These are phyloP conservation scores for Trichosphaerium sp. DNA, from an alignment of 78 protist genomes.

Conservation along the genomic window DNA sequence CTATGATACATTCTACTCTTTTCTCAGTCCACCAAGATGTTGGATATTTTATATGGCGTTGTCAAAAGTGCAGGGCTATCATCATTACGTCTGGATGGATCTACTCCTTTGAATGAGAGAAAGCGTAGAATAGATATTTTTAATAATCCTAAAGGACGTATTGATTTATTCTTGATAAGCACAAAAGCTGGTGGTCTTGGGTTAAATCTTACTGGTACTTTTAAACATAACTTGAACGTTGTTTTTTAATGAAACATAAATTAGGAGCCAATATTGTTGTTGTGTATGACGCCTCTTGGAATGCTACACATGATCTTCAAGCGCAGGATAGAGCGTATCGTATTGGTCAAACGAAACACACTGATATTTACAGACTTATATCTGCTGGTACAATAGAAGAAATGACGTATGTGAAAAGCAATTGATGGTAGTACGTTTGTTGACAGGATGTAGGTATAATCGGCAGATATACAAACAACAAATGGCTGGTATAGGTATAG, in stretches of 20 bases:
- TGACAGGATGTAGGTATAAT: too few species aligned
- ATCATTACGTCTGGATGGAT: not conserved
- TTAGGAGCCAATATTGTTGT: too few species aligned
- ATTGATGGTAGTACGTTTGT: too few species aligned
- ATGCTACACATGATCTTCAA: conserved; percentile 5
- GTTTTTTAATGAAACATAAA: conserved; percentile 3
- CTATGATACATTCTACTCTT: not conserved
- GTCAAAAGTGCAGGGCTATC: not conserved
- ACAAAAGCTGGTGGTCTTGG: conserved; percentile 51
- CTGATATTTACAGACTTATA: not conserved
- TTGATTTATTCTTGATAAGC: conserved; percentile 9
- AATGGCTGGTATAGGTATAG: not conserved
- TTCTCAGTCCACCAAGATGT: not conserved
- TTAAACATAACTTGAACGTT: conserved; percentile 1
- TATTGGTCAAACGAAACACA: conserved; percentile 18
- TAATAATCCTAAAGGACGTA: not conserved
- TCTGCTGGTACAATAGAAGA: conserved; percentile 13
- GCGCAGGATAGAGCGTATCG: conserved; percentile 23
- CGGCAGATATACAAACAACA: not conserved
- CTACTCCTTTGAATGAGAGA: not conserved
- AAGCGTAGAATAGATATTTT: not conserved
- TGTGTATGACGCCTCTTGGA: not conserved
- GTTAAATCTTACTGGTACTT: conserved; percentile 30
- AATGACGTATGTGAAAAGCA: too few species aligned
- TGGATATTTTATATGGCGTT: not conserved